Evolutionary conservation across 1,284 basidiomycete genomes (phyloP).

Genomic region (Abortiporus biennis): DNA sequence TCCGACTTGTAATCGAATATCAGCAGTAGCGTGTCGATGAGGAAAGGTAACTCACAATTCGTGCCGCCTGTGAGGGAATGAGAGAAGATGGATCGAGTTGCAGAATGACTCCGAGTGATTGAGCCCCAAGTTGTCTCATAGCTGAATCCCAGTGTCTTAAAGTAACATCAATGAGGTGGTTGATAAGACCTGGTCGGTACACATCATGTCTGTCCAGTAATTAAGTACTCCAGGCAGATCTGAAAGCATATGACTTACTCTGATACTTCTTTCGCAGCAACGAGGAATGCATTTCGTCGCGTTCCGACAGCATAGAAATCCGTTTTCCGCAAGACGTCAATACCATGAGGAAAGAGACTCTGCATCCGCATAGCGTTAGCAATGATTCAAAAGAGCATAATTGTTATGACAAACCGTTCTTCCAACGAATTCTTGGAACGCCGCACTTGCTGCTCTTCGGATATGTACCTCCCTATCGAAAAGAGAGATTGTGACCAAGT

Average conservation of each 20-base stretch:
- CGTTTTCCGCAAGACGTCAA: constrained; percentile 85
- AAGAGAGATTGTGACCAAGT: constrained; percentile 73
- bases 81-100: constrained; percentile 51
- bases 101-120: constrained; percentile 69
- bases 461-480: constrained; percentile 95
- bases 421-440: constrained; percentile 96
- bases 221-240: constrained; percentile 7
- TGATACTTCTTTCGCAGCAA: constrained; percentile 83
- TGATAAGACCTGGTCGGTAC: constrained; percentile 68
- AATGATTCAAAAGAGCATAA: constrained; percentile 8
- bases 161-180: constrained; percentile 73
- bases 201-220: constrained; percentile 45
- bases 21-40: background rate
- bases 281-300: constrained; percentile 77
- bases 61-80: constrained; percentile 41
- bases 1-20: constrained; percentile 37
- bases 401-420: constrained; percentile 60
- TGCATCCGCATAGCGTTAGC: constrained; percentile 26
- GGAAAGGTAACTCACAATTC: constrained; percentile 37
- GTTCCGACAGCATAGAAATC: constrained; percentile 95
- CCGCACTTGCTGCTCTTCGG: constrained; percentile 94
- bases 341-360: constrained; percentile 89
- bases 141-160: constrained; percentile 86
- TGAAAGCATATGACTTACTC: constrained; percentile 43
- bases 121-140: constrained; percentile 79